Conservation (phyloP, 2,329 filamentous ascomycete genomes). For the Hypomyces perniciosus region DNA sequence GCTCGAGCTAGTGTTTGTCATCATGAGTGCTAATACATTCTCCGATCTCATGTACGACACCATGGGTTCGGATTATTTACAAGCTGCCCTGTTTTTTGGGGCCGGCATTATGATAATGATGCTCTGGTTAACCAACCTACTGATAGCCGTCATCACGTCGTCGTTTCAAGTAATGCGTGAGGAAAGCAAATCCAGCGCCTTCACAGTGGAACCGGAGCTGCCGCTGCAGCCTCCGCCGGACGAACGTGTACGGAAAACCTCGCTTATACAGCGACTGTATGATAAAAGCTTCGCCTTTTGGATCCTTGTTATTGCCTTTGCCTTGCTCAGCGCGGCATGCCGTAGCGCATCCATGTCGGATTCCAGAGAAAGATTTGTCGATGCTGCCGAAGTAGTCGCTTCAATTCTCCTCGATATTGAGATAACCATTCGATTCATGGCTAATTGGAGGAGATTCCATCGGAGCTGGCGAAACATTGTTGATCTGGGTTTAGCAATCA, state of each 20-base stretch:
- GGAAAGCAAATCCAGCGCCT: constrained; percentile 90
- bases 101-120: constrained; percentile 82
- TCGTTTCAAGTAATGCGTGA: constrained; percentile 98
- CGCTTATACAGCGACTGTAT: constrained; percentile 63
- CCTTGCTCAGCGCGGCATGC: constrained; percentile 70
- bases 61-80: constrained; percentile 83
- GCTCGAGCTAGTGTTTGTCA: constrained; percentile 88
- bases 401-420: constrained; percentile 76
- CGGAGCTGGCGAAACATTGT: constrained; percentile 67
- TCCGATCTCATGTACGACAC: constrained; percentile 92
- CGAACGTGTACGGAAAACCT: constrained; percentile 31
- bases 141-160: constrained; percentile 95
- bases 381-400: constrained; percentile 65
- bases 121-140: constrained; percentile 90
- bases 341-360: constrained; percentile 71
- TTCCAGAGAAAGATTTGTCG: constrained; percentile 57
- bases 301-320: constrained; percentile 74
- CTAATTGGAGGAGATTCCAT: constrained; percentile 78
- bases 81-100: constrained; percentile 72
- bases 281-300: constrained; percentile 70
- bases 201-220: constrained; percentile 65
- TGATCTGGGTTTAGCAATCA: constrained; percentile 72
- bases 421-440: constrained; percentile 70
- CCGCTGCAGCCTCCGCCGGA: constrained; percentile 31
- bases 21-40: constrained; percentile 98